Conservation (phyloP, 2,329 filamentous ascomycete genomes). For the Chrysoporthe deuterocubensis region DNA sequence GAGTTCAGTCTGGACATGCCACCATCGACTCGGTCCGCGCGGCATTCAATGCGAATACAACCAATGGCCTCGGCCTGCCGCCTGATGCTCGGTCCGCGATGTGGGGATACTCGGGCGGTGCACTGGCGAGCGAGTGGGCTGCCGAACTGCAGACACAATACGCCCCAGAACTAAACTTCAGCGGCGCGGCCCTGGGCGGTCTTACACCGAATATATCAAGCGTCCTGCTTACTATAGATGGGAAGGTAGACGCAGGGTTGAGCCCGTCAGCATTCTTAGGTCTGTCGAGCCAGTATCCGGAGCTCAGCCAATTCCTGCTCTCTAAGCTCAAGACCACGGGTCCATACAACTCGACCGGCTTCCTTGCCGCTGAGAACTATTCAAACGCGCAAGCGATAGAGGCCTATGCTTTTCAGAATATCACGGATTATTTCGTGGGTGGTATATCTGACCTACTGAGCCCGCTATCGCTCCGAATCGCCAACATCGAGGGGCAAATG, state of each 20-base stretch:
- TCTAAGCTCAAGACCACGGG: conserved; percentile 31
- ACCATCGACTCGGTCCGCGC: conserved; percentile 52
- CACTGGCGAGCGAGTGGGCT: conserved; percentile 55
- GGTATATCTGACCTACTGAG: conserved; percentile 33
- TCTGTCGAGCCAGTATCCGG: conserved; percentile 39
- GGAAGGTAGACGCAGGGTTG: conserved; percentile 25
- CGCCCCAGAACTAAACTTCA: conserved; percentile 55
- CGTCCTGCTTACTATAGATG: conserved; percentile 41
- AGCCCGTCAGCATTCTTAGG: conserved; percentile 34
- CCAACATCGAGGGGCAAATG: conserved; percentile 37
- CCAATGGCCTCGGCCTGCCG: conserved; percentile 31
- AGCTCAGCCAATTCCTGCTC: conserved; percentile 34
- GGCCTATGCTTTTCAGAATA: conserved; percentile 33
- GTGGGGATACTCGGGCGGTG: conserved; percentile 62
- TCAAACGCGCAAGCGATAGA: conserved; percentile 25
- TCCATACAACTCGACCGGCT: conserved; percentile 32
- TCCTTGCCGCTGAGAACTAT: conserved; percentile 32
- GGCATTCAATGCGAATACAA: conserved; percentile 35
- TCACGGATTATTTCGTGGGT: conserved; percentile 37
- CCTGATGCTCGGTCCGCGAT: conserved; percentile 42
- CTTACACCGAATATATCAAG: conserved; percentile 45
- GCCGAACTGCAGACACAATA: conserved; percentile 56
- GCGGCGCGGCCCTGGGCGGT: conserved; percentile 54
- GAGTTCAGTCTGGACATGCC: conserved; percentile 47
- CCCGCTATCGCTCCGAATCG: conserved; percentile 32